These are phyloP conservation scores for Paradendryphiella salina DNA, from an alignment of 2,329 filamentous ascomycete species.

Conservation along the genomic window DNA sequence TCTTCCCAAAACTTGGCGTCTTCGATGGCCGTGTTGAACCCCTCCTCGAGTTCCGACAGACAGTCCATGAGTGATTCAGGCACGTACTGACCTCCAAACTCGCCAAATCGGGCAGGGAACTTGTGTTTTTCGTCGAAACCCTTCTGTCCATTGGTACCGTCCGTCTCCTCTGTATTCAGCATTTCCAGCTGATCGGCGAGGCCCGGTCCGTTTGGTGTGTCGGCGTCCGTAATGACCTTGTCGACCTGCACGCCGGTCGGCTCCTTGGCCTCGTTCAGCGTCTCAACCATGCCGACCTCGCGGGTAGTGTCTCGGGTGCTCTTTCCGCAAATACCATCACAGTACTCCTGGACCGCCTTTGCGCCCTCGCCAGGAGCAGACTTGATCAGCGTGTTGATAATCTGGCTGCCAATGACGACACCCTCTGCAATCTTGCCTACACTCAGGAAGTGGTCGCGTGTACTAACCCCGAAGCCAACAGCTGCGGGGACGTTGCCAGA, in stretches of 20 bases:
- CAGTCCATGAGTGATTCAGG: constrained; percentile 98
- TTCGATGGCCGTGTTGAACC: constrained; percentile 84
- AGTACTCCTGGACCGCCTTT: constrained; percentile 83
- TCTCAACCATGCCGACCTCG: constrained; percentile 72
- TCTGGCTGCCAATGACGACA: constrained; percentile 95
- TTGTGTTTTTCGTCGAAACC: constrained; percentile 51
- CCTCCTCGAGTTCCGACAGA: constrained; percentile 82
- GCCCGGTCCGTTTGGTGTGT: constrained; percentile 62
- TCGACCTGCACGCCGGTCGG: constrained; percentile 68
- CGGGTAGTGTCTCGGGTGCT: constrained; percentile 58
- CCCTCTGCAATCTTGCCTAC: constrained; percentile 85
- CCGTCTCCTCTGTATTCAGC: constrained; percentile 64
- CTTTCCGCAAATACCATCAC: constrained; percentile 69
- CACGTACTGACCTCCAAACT: constrained; percentile 97
- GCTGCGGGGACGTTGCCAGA: constrained; percentile 89
- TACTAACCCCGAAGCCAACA: constrained; percentile 95
- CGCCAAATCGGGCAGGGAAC: constrained; percentile 84
- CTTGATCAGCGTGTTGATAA: constrained; percentile 77
- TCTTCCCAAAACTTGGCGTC: constrained; percentile 97
- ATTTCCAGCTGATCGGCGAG: constrained; percentile 84
- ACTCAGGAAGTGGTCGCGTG: constrained; percentile 86
- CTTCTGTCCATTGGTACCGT: constrained; percentile 13
- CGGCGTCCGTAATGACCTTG: constrained; percentile 64
- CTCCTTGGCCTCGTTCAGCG: constrained; percentile 64
- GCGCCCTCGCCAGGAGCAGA: constrained; percentile 67